Base-by-base conservation (phyloP, 192 early-diverging fungal species). In the Coemansia sp. region DNA sequence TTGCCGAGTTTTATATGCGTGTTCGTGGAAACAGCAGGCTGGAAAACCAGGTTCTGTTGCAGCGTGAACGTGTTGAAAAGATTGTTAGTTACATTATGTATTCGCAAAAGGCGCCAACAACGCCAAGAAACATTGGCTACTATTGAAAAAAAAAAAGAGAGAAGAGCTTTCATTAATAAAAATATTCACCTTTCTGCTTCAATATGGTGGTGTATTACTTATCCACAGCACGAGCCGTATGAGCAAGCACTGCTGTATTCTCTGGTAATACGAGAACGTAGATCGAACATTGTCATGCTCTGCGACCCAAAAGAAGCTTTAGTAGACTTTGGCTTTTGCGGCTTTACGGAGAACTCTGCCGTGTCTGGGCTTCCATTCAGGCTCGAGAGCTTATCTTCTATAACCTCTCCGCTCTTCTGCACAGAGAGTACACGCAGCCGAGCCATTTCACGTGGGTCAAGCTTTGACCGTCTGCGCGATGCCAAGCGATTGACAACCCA, bases 1-100 rank as follows among this genome's bases (percentile, higher is more conserved):
- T 69, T 18, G 80, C 80, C 42, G 68, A 76, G 59, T 82, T 74
- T 57, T 82, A 82, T 54, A 18, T 76, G 62, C 63, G 62, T 8
- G 74, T 82, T 21, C 80, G 80, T 21, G 80, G 80, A 16, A 74
- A 77, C 63, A 62, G 46, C 6, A 49, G 80, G 22, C 58, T 71
- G 15, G 80, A 82, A 45, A 67, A 45, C 45, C 65, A 48, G 5
- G 80, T 82, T 8, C 47, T 77, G 39, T 41, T 71, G 26, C 80
- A 82, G 39, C 65, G 80, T 15, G 55, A 68, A 41, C 74, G 69
- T 15, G 62, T 82, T 21, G 80, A 82, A 66, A 41, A 49, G 16
- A 43, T 63, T 9, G 71, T 82, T n/a, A 13, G 62, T 10, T 54
- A 49, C 13, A 76, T 82, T 19, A 56, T 71, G 9, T 64, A 58